A percentile compares a stretch with the other conserved stretches of the same genome.
phyloP scores from a whole-genome alignment of 1,139 yeast genomes.

The Kodamaea fungicola region DNA sequence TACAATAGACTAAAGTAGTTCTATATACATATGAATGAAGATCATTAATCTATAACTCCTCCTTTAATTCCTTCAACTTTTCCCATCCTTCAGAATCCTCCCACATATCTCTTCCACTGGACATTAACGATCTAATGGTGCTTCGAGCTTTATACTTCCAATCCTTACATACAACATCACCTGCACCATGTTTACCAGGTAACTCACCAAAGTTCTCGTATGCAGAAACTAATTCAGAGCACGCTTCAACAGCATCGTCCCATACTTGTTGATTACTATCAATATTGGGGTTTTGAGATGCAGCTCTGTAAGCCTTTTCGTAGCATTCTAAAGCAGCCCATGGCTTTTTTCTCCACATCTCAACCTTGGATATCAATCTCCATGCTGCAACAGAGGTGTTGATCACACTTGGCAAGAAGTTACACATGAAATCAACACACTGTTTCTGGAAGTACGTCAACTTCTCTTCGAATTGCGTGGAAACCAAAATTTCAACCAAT shows the following conservation, averaged over 20 bases:
- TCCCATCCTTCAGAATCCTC: slow-evolving; percentile 81
- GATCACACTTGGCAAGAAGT: slow-evolving; percentile 62
- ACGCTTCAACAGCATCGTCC: slow-evolving; percentile 78
- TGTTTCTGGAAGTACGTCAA: slow-evolving; percentile 60
- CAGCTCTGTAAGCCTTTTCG: slow-evolving; percentile 82
- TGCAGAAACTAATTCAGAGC: slow-evolving; percentile 79
- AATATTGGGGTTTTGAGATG: slow-evolving; percentile 61
- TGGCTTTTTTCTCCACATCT: slow-evolving; percentile 81
- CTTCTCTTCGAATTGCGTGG: slow-evolving; percentile 44
- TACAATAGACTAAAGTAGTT: no score
- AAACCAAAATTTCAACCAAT: slow-evolving; percentile 61
- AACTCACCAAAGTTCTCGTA: slow-evolving; percentile 83
- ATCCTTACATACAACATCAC: slow-evolving; percentile 80
- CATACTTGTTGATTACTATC: slow-evolving; percentile 61
- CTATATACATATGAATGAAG: no score
- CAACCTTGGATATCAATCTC: slow-evolving; percentile 81
- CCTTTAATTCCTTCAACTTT: slow-evolving; percentile 53
- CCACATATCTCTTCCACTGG: slow-evolving; percentile 79
- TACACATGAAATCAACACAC: slow-evolving; percentile 68
- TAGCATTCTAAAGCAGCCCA: slow-evolving; percentile 86
- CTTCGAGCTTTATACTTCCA: slow-evolving; percentile 86
- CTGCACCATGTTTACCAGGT: slow-evolving; percentile 84
- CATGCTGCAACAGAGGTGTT: slow-evolving; percentile 73
- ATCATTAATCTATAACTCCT: slow-evolving; percentile 26
- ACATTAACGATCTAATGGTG: slow-evolving; percentile 68